Evolutionary conservation across 306 rosid genomes (phyloP).

Genomic region (Cyamopsis tetragonoloba): DNA sequence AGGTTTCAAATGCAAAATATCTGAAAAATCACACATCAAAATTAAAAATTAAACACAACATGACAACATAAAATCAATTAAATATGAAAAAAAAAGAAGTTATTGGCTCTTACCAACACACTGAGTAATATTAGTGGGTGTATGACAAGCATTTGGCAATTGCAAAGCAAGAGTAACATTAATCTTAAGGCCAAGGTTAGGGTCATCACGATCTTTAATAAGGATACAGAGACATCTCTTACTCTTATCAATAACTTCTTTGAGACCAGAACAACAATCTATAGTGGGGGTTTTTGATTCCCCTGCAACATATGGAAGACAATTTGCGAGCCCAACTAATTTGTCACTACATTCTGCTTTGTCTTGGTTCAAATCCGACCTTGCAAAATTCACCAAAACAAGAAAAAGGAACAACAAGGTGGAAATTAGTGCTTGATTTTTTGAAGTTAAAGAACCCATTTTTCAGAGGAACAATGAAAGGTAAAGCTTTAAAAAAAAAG

Average conservation of each 20-base stretch:
- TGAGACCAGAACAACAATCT: constrained; percentile 70
- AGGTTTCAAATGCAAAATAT: constrained; percentile 64
- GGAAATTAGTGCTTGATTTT: constrained; percentile 7
- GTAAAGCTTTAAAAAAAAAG: neutral
- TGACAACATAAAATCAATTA: no score
- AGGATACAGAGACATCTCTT: constrained; percentile 66
- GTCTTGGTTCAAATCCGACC: constrained; percentile 56
- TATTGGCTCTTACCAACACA: constrained; percentile 73
- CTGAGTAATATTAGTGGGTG: constrained; percentile 44
- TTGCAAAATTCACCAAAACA: constrained; percentile 34
- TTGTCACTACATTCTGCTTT: constrained; percentile 61
- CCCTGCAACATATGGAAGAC: constrained; percentile 62
- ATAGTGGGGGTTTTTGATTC: constrained; percentile 57
- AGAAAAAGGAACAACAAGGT: constrained; percentile 22
- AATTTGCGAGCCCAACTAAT: constrained; percentile 42
- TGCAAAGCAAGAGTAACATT: constrained; percentile 56
- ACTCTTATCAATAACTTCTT: constrained; percentile 47
- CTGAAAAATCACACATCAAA: constrained; percentile 36
- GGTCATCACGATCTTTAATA: constrained; percentile 65
- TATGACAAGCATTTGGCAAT: constrained; percentile 52
- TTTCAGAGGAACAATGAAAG: neutral
- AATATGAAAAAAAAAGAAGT: no score
- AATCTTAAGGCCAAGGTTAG: constrained; percentile 57
- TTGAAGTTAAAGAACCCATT: constrained; percentile 25
- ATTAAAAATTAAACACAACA: neutral